Conservation (phyloP, 371 early-diverging fungal species). For the Actinomucor elegans region DNA sequence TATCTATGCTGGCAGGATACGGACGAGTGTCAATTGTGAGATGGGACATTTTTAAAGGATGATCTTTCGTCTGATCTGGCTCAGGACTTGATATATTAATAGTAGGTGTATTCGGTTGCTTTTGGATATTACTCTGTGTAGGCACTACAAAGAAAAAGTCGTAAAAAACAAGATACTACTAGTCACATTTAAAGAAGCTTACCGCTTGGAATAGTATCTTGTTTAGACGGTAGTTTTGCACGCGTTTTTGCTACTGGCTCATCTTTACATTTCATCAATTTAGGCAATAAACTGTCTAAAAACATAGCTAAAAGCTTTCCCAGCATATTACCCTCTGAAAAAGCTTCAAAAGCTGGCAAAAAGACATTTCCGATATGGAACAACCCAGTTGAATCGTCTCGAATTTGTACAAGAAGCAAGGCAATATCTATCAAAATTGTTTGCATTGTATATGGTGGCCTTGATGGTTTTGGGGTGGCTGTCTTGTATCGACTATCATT, state of each 20-base stretch:
- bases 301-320: slow-evolving; percentile 37
- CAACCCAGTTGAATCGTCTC: slow-evolving; percentile 29
- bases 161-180: no score
- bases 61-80: slow-evolving; percentile 7
- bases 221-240: no score
- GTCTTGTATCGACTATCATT: slow-evolving; percentile 59
- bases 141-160: neutral
- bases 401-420: slow-evolving; percentile 29
- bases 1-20: slow-evolving; percentile 6
- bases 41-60: slow-evolving; percentile 21
- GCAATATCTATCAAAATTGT: slow-evolving; percentile 55
- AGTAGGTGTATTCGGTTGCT: slow-evolving; percentile 27
- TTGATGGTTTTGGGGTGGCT: slow-evolving; percentile 53
- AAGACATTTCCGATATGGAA: slow-evolving; percentile 35
- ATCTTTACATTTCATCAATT: slow-evolving; percentile 29
- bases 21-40: slow-evolving; percentile 47
- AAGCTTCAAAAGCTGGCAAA: slow-evolving; percentile 47
- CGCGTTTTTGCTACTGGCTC: no score
- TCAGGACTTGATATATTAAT: slow-evolving; percentile 47
- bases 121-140: neutral
- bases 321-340: slow-evolving; percentile 31
- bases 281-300: slow-evolving; percentile 42
- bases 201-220: no score
- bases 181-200: no score
- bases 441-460: slow-evolving; percentile 57